These are phyloP conservation scores for Haberlea rhodopensis DNA, from an alignment of 257 asterid species.

Conservation along the genomic window DNA sequence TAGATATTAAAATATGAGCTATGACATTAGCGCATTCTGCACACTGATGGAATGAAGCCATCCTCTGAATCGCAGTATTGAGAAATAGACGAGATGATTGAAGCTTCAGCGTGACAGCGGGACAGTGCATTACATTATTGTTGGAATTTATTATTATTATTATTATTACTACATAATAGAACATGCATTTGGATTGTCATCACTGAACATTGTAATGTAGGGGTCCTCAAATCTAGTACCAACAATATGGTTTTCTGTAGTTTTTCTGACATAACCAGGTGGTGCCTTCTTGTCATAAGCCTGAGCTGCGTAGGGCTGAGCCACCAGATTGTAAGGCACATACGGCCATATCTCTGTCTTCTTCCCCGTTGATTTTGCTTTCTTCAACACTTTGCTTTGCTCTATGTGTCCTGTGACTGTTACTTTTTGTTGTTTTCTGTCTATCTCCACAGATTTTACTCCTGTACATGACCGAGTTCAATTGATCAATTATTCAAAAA, in stretches of 20 bases:
- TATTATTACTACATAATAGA: conserved; percentile 47
- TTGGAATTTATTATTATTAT: background rate
- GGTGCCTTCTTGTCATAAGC: conserved; percentile 92
- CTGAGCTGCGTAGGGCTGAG: conserved; percentile 74
- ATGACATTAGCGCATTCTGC: too few species aligned
- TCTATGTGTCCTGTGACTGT: conserved; percentile 74
- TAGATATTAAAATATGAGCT: too few species aligned
- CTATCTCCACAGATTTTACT: conserved; percentile 72
- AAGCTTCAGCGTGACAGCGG: too few species aligned
- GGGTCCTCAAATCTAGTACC: conserved; percentile 58
- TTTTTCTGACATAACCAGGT: conserved; percentile 69
- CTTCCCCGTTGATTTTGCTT: conserved; percentile 79
- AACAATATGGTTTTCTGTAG: conserved; percentile 28
- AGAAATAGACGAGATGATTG: too few species aligned
- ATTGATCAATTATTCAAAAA: too few species aligned
- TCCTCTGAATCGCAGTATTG: too few species aligned
- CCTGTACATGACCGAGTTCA: conserved; percentile 37
- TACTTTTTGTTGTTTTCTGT: conserved; percentile 78
- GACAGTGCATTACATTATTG: too few species aligned
- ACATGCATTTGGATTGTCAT: conserved; percentile 89
- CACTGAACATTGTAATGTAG: conserved; percentile 67
- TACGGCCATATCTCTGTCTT: conserved; percentile 93
- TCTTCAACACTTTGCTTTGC: conserved; percentile 67
- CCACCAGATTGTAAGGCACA: conserved; percentile 78
- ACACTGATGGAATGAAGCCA: too few species aligned